phyloP scores from a whole-genome alignment of 306 rosid species.

The Vigna mungo region DNA sequence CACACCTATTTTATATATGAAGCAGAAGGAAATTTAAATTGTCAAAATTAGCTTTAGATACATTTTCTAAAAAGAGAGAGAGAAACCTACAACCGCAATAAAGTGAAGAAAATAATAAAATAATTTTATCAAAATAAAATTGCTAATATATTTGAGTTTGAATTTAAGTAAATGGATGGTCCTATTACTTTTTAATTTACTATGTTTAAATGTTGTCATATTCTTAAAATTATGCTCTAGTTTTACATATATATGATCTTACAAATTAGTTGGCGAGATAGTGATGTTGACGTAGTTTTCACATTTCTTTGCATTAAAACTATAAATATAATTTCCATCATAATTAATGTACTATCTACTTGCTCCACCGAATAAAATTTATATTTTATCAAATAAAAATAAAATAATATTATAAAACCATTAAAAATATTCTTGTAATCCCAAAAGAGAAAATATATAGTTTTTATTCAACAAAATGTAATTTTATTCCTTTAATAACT shows the following conservation, averaged over 20 bases:
- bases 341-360: background rate
- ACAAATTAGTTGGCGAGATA: background rate
- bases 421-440: background rate
- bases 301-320: background rate
- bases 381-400: background rate
- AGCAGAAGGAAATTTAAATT: background rate
- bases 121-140: background rate
- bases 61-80: background rate
- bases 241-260: background rate
- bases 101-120: background rate
- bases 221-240: background rate
- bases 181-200: background rate
- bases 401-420: background rate
- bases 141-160: background rate
- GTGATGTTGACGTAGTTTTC: background rate
- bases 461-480: background rate
- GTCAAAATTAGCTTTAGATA: background rate
- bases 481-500: background rate
- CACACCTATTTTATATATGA: background rate
- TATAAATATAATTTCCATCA: background rate
- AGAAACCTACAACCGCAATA: background rate
- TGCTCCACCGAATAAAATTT: background rate
- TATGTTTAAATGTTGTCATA: background rate
- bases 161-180: background rate
- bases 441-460: background rate